Conservation (phyloP, 495 filamentous ascomycete genomes). For the Aeminium ludgeri region DNA sequence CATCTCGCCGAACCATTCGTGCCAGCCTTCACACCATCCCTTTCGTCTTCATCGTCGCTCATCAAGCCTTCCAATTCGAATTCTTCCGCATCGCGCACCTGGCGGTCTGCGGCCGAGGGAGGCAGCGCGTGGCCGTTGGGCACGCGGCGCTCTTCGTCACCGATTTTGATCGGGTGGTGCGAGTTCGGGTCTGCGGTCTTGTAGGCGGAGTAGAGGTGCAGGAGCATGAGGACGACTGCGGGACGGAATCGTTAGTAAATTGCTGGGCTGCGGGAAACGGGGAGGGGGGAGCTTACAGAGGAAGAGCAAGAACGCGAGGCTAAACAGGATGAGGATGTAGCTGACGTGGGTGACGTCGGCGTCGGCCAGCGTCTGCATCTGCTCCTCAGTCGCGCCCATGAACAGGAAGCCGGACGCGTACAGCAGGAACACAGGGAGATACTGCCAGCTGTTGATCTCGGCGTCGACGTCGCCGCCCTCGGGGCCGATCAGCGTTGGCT, state of each 20-base stretch:
- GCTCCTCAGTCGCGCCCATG: constrained; percentile 93
- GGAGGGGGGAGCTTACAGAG: constrained; percentile 42
- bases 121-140: constrained; percentile 38
- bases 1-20: neutral
- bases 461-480: constrained; percentile 29
- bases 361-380: constrained; percentile 59
- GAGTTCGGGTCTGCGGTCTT: constrained; percentile 23
- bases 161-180: constrained; percentile 6
- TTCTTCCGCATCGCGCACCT: constrained; percentile 40
- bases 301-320: constrained; percentile 76
- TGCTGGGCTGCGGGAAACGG: neutral
- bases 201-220: constrained; percentile 61
- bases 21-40: neutral
- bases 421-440: constrained; percentile 73
- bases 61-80: constrained; percentile 44
- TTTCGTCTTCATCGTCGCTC: constrained; percentile 51
- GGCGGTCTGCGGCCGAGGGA: constrained; percentile 24
- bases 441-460: constrained; percentile 77
- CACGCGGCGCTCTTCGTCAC: constrained; percentile 12
- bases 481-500: constrained; percentile 31
- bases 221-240: constrained; percentile 58
- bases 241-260: neutral
- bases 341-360: constrained; percentile 73
- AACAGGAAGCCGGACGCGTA: constrained; percentile 92
- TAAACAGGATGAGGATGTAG: constrained; percentile 81